A percentile compares a stretch with the other conserved stretches of the same genome.
Conservation (phyloP, 371 early-diverging fungal species). For the Thermomucor indicae-seudaticae region DNA sequence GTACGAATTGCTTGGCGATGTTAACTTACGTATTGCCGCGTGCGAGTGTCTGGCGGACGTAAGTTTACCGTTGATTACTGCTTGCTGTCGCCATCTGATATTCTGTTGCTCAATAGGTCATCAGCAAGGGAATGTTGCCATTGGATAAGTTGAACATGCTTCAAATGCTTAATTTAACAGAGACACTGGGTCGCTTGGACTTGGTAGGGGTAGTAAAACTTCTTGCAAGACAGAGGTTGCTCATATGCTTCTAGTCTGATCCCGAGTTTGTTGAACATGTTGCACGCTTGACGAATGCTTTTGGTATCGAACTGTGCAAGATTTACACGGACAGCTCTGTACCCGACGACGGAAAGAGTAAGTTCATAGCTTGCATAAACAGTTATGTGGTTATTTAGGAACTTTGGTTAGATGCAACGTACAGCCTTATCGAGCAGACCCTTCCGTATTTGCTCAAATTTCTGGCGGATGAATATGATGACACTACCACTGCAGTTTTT, state of each 20-base stretch:
- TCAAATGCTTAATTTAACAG: slow-evolving; percentile 70
- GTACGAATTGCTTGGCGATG: slow-evolving; percentile 62
- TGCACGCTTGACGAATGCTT: slow-evolving; percentile 75
- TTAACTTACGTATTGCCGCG: slow-evolving; percentile 66
- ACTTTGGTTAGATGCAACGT: slow-evolving; percentile 21
- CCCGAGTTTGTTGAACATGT: slow-evolving; percentile 78
- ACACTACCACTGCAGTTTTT: slow-evolving; percentile 75
- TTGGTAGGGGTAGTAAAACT: slow-evolving; percentile 30
- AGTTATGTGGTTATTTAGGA: neutral
- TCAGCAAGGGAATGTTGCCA: slow-evolving; percentile 90
- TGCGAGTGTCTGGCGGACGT: slow-evolving; percentile 78
- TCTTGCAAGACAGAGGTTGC: too few relatives aligned
- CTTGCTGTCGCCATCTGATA: neutral
- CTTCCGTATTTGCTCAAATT: slow-evolving; percentile 70
- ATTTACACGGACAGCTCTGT: slow-evolving; percentile 63
- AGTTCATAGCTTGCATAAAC: neutral
- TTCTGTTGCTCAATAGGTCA: slow-evolving; percentile 38
- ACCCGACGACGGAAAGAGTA: slow-evolving; percentile 38
- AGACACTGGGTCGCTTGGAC: slow-evolving; percentile 55
- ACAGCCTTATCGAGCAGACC: slow-evolving; percentile 54
- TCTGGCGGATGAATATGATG: slow-evolving; percentile 78
- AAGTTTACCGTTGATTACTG: slow-evolving; percentile 6
- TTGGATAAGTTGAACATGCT: slow-evolving; percentile 84
- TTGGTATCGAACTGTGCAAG: slow-evolving; percentile 80
- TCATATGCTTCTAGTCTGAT: slow-evolving; percentile 41